These are phyloP conservation scores for Penicillium coprophilum DNA, from an alignment of 495 filamentous ascomycete genomes.

Conservation along the genomic window DNA sequence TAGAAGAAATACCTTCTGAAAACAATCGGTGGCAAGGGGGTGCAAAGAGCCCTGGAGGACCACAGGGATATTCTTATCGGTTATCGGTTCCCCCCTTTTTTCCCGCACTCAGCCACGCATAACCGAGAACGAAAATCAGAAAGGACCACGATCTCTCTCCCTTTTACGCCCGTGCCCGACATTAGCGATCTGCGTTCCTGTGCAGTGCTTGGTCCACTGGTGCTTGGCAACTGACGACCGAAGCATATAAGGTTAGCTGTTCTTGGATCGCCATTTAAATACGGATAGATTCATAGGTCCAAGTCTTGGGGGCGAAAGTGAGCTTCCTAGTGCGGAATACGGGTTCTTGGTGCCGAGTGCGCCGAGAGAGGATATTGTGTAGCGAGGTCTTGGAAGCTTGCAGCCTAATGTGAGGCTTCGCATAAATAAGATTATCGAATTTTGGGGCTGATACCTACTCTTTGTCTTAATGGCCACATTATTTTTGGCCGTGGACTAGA, in stretches of 20 bases:
- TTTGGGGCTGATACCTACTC: not conserved
- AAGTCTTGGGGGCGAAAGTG: not conserved
- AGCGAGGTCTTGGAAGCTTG: not conserved
- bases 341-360: constrained; percentile 1
- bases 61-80: not conserved
- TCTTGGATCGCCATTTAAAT: not conserved
- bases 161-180: not conserved
- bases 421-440: constrained; percentile 5
- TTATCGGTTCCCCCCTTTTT: not conserved
- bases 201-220: constrained; percentile 4
- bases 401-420: not conserved
- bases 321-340: constrained; percentile 1
- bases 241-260: not conserved
- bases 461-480: constrained; percentile 1
- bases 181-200: constrained; percentile 4
- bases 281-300: not conserved
- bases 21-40: not conserved
- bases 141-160: not conserved
- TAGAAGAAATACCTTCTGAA: constrained; percentile 2
- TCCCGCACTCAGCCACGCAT: not conserved
- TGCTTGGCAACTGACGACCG: not conserved
- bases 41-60: too few relatives aligned
- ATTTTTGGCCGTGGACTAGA: not conserved
- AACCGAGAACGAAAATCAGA: not conserved
- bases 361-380: not conserved